phyloP scores from a whole-genome alignment of 352 stramenopile genomes.

The Phytopythium sindhum region DNA sequence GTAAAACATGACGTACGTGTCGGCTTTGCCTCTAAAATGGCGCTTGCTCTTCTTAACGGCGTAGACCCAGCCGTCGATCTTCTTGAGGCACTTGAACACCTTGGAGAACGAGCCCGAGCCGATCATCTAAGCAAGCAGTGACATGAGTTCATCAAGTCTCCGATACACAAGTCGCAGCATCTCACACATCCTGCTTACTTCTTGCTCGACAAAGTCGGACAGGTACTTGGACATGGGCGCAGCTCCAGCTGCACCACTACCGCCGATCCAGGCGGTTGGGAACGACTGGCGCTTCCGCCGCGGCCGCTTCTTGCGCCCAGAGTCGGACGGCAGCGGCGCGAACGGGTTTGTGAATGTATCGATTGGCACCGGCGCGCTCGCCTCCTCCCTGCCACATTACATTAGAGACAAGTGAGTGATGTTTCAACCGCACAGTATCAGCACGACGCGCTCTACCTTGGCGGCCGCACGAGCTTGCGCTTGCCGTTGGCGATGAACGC shows the following conservation, averaged over 20 bases:
- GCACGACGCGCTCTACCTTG: not conserved
- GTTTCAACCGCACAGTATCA: no score
- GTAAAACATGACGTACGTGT: slow-evolving; percentile 54
- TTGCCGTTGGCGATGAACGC: slow-evolving; percentile 12
- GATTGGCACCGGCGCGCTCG: slow-evolving; percentile 13
- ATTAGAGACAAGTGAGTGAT: not conserved
- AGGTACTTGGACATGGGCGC: slow-evolving; percentile 74
- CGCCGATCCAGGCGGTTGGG: slow-evolving; percentile 35
- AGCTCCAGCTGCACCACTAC: not conserved
- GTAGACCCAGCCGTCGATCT: slow-evolving; percentile 85
- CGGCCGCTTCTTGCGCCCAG: slow-evolving; percentile 52
- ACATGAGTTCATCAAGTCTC: not conserved
- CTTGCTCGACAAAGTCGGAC: slow-evolving; percentile 73
- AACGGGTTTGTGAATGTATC: slow-evolving; percentile 75
- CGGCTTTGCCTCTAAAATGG: slow-evolving; percentile 72
- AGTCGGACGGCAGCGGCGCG: slow-evolving; percentile 47
- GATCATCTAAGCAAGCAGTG: slow-evolving; percentile 40
- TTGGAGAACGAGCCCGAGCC: slow-evolving; percentile 86
- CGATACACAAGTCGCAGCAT: not conserved
- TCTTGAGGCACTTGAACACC: slow-evolving; percentile 85
- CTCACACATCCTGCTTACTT: slow-evolving; percentile 23
- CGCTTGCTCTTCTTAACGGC: slow-evolving; percentile 88
- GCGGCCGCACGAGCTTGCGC: slow-evolving; percentile 10
- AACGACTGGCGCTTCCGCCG: slow-evolving; percentile 70
- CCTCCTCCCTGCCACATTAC: slow-evolving; percentile 1